These are phyloP conservation scores for Podospora tetraspora DNA, from an alignment of 495 filamentous ascomycete species.

Conservation along the genomic window DNA sequence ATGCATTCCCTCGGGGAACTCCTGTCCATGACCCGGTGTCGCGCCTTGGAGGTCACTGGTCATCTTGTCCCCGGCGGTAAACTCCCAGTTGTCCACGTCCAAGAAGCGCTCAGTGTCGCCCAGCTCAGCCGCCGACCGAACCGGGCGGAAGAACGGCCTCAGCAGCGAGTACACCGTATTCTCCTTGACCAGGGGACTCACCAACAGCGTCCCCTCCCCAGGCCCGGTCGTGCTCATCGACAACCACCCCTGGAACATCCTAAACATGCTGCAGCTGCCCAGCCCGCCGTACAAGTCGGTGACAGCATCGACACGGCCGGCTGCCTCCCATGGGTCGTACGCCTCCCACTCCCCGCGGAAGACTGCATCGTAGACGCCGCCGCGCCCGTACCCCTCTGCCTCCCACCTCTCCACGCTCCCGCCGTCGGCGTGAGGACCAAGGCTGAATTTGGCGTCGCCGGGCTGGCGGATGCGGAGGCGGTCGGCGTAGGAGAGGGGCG, in stretches of 20 bases:
- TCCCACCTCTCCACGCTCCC: slow-evolving; percentile 88
- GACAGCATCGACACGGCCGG: slow-evolving; percentile 59
- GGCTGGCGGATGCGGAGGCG: slow-evolving; percentile 72
- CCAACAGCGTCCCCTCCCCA: slow-evolving; percentile 71
- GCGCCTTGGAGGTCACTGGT: slow-evolving; percentile 66
- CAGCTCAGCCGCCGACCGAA: slow-evolving; percentile 16
- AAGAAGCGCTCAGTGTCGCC: slow-evolving; percentile 25
- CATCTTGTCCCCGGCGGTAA: slow-evolving; percentile 45
- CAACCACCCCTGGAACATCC: slow-evolving; percentile 87
- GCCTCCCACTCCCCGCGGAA: slow-evolving; percentile 73
- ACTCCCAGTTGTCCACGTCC: slow-evolving; percentile 43
- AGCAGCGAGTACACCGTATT: slow-evolving; percentile 76
- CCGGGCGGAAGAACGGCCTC: slow-evolving; percentile 73
- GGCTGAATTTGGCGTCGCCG: slow-evolving; percentile 72
- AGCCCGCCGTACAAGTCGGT: slow-evolving; percentile 78
- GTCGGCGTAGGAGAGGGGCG: slow-evolving; percentile 73
- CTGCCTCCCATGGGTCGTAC: slow-evolving; percentile 76
- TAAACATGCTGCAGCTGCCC: slow-evolving; percentile 76
- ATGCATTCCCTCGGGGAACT: slow-evolving; percentile 64
- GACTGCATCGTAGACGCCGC: slow-evolving; percentile 65
- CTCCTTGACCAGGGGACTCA: slow-evolving; percentile 72
- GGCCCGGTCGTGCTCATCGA: slow-evolving; percentile 68
- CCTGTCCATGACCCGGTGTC: slow-evolving; percentile 69
- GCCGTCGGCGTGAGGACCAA: slow-evolving; percentile 82
- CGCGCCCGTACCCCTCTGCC: slow-evolving; percentile 63